Evolutionary conservation across 2,329 filamentous ascomycete genomes (phyloP), one percentile per base, ranked within the genome.

Genomic region (Cladophialophora exuberans): DNA sequence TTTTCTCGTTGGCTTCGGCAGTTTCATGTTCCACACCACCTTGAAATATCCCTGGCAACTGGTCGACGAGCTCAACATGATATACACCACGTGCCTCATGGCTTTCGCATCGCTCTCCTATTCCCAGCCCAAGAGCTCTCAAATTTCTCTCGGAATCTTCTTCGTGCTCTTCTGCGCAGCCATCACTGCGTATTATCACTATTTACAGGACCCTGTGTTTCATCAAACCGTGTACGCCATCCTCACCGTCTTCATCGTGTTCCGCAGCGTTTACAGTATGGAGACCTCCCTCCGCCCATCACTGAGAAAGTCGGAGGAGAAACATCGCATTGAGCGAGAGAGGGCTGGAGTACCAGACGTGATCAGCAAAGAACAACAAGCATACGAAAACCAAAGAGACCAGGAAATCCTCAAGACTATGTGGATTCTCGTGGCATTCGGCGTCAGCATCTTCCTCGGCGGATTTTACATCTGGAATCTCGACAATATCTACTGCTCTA

Each of bases 141-240:
- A 82, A 1, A 64, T 77, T 1, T 54, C 79, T 10, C 75, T 91
- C 6, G 88, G 78, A 6, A 35, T 84, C 3, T 76, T 76, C 11
- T 77, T 89, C 7, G 67, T 83, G 4, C 72, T 72, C 7, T 69
- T 86, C 25, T 78, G 82, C n/a, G 70, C 75, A 31, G 87, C 85
- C 65, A 92, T 95, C 69, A 94, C 90, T 11, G 77, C 88, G 35
- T 83, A 88, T 70, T 96, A 96, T 72, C 88, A 91, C 67, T 84
- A 89, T 59, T 83, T 91, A 13, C 89, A 92, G 67, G 86, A 95
- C 61, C 89, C 90, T 0, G 77, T 83, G 1, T 95, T 95, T 70
- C 90, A 95, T 72, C 89, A 95, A 69, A 85, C 84, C 57, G 87
- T 86, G 3, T 95, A 91, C 64, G 88, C 85, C 1, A 67, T 87